Base-by-base conservation (phyloP, 1,284 basidiomycete genomes). In the Rhodofomes roseus region DNA sequence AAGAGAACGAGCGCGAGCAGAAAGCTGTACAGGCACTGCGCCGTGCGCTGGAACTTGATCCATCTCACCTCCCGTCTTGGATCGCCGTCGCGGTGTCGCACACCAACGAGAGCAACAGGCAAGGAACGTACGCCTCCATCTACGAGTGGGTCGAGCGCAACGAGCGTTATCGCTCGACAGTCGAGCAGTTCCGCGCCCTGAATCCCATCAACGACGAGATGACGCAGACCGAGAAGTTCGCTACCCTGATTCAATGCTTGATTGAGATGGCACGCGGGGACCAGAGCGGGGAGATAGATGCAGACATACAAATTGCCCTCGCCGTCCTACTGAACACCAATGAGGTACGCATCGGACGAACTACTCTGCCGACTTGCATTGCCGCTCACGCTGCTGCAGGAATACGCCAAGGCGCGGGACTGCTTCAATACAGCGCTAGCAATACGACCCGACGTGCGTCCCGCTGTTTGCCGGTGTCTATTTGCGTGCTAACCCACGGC, bases 1-100 rank as follows among this genome's bases (percentile, higher is more conserved):
- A 99, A 75, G 96, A 98, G 75, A 98, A 97, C 73, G 96, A 99
- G 74, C 87, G 96, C 23, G 96, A 99, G 75, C 82, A 85, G 23
- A 90, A 94, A 68, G 97, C 96, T 5, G 86, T 99, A 55, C 82
- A 89, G 52, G 97, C 96, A 0, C 81, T 99, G 25, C 81, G 84
- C 43, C 89, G 89, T 61, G 90, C 95, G 1, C 79, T 95, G 51
- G 86, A 92, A 65, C 82, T 98, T 22, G 90, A 97, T 64, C 87
- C 92, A 1, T 72, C 81, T 1, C 84, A 90, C 66, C 78, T 93
- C 6, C 85, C 89, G 0, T 85, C 96, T 0, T 96, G 95, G 88
- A 85, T 99, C 37, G 96, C 96, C 3, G 81, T 99, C 16, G 91
- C 93, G 0, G 86, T 99, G 37, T 95, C 92, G 56, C 87, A 93